phyloP scores from a whole-genome alignment of 768 basidiomycete species.

The Lactarius evosmus region DNA sequence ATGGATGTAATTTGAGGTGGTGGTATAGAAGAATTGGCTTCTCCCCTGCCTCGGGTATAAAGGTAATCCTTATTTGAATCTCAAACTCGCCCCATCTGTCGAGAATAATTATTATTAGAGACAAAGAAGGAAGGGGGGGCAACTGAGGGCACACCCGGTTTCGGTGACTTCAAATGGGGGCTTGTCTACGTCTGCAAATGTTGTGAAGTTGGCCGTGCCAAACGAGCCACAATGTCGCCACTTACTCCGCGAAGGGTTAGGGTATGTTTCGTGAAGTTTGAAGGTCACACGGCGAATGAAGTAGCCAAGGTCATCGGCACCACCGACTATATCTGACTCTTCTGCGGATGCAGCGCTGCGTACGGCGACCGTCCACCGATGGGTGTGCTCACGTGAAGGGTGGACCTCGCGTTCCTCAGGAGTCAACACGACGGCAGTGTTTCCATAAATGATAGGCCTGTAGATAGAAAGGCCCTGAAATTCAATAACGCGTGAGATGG shows the following conservation, averaged over 20 bases:
- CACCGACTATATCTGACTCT: slow-evolving; percentile 77
- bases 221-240: slow-evolving; percentile 18
- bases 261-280: slow-evolving; percentile 95
- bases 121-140: not conserved
- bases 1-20: slow-evolving; percentile 93
- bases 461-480: slow-evolving; percentile 79
- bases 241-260: slow-evolving; percentile 86
- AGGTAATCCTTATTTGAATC: slow-evolving; percentile 87
- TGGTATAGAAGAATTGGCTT: slow-evolving; percentile 87
- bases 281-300: slow-evolving; percentile 96
- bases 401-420: slow-evolving; percentile 62
- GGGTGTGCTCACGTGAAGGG: slow-evolving; percentile 74
- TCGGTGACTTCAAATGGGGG: slow-evolving; percentile 94
- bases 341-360: slow-evolving; percentile 79
- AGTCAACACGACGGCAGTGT: slow-evolving; percentile 78
- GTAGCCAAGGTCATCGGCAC: slow-evolving; percentile 84
- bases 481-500: slow-evolving; percentile 13
- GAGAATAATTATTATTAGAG: not conserved
- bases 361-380: slow-evolving; percentile 95
- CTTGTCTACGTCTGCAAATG: slow-evolving; percentile 73
- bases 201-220: slow-evolving; percentile 1
- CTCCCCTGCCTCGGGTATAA: slow-evolving; percentile 85
- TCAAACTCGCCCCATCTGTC: slow-evolving; percentile 97
- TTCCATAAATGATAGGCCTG: slow-evolving; percentile 94
- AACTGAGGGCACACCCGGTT: slow-evolving; percentile 64